Conservation (phyloP, 2,329 filamentous ascomycete species). For the Colletotrichum nymphaeae region DNA sequence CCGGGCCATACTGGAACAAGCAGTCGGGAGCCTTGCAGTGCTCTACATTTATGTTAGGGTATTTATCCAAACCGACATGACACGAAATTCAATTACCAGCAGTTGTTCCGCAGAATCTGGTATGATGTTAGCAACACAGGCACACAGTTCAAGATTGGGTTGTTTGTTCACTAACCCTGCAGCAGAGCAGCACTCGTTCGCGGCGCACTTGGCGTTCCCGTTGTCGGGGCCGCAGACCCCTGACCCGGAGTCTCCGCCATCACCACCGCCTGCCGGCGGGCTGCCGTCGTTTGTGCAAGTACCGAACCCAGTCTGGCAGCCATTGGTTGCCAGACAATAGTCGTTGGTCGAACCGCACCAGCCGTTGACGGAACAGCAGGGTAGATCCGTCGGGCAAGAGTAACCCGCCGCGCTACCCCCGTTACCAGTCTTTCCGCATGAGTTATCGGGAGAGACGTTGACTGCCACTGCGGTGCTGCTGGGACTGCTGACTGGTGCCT, state of each 20-base stretch:
- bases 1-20: constrained; percentile 62
- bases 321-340: constrained; percentile 47
- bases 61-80: background rate
- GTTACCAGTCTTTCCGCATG: constrained; percentile 25
- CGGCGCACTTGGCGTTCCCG: constrained; percentile 37
- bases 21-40: constrained; percentile 67
- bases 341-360: constrained; percentile 53
- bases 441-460: constrained; percentile 24
- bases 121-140: background rate
- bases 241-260: constrained; percentile 42
- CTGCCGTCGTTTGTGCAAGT: constrained; percentile 28
- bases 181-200: constrained; percentile 43
- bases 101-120: constrained; percentile 26
- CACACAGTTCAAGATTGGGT: background rate
- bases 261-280: background rate
- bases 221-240: constrained; percentile 54
- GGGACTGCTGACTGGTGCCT: too few relatives aligned
- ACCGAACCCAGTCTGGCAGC: constrained; percentile 50
- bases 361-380: constrained; percentile 43
- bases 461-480: too few relatives aligned
- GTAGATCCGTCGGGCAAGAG: constrained; percentile 17
- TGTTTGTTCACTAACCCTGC: constrained; percentile 37
- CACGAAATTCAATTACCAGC: background rate
- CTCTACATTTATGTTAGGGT: constrained; percentile 4
- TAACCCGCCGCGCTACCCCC: constrained; percentile 22